Conservation (phyloP, 148 eudicot species). For the Cornus florida region DNA sequence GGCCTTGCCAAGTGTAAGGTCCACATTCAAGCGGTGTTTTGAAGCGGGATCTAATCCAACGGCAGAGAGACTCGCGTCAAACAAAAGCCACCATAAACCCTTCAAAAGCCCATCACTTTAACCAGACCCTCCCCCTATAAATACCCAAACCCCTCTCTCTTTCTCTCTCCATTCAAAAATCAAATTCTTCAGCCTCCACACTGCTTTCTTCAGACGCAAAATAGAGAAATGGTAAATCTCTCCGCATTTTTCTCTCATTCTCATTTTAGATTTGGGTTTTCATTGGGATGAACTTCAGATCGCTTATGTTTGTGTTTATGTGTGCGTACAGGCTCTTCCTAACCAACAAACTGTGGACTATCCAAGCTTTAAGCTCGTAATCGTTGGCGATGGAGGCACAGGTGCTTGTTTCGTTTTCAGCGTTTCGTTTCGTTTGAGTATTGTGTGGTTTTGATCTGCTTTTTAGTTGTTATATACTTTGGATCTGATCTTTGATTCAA, state of each 20-base stretch:
- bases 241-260: not conserved
- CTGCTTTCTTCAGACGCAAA: not conserved
- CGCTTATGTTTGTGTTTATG: not conserved
- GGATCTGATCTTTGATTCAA: not conserved
- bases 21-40: constrained; percentile 3
- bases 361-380: not conserved
- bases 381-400: not conserved
- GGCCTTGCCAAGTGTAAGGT: not conserved
- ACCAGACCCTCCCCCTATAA: not conserved
- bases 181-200: not conserved
- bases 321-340: not conserved
- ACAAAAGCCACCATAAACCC: not conserved
- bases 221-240: not conserved
- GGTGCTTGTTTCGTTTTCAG: not conserved
- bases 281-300: not conserved
- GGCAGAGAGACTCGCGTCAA: not conserved
- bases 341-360: constrained; percentile 2
- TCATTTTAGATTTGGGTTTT: not conserved
- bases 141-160: not conserved
- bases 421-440: not conserved
- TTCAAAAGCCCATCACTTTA: too few relatives aligned
- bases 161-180: not conserved
- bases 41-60: constrained; percentile 7
- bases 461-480: not conserved
- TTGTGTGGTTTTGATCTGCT: not conserved